These are phyloP conservation scores for Thermomucor indicae-seudaticae DNA, from an alignment of 371 early-diverging fungal species.

Conservation along the genomic window DNA sequence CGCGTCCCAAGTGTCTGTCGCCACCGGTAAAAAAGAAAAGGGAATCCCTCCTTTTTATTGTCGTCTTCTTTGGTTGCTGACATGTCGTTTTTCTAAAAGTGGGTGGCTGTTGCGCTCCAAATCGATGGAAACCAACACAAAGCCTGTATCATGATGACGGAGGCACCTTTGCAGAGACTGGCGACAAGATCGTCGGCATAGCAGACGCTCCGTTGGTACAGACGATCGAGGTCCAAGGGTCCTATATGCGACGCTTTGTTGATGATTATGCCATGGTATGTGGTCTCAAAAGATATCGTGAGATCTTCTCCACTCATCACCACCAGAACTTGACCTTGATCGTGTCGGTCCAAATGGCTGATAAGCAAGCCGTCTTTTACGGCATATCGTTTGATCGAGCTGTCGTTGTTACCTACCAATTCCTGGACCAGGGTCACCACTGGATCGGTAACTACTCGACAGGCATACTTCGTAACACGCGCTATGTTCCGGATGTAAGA, in stretches of 20 bases:
- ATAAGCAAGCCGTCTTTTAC: conserved; percentile 37
- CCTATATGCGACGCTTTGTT: conserved; percentile 40
- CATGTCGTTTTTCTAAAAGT: conserved; percentile 10
- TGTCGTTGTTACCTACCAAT: conserved; percentile 34
- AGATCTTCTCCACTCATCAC: background rate
- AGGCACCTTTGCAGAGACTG: conserved; percentile 17
- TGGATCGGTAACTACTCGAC: conserved; percentile 29
- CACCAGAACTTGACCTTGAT: conserved; percentile 39
- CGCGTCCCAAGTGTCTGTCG: conserved; percentile 15
- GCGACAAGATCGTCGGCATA: conserved; percentile 30
- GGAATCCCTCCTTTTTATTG: background rate
- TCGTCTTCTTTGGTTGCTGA: background rate
- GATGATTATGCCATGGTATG: conserved; percentile 43
- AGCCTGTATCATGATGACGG: conserved; percentile 37
- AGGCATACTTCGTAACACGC: conserved; percentile 23
- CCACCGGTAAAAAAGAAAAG: conserved; percentile 20
- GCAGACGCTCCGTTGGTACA: conserved; percentile 33
- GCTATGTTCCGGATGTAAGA: conserved; percentile 32
- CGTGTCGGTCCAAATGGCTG: conserved; percentile 28
- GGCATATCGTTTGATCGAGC: conserved; percentile 35
- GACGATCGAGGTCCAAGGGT: conserved; percentile 26
- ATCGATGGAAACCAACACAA: conserved; percentile 25
- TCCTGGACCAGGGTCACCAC: conserved; percentile 16
- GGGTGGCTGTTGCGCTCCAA: conserved; percentile 46
- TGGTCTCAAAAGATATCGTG: background rate